Evolutionary conservation across 2,329 filamentous ascomycete species (phyloP), one percentile per base, ranked within the genome.

Genomic region (Aspergillus persii): DNA sequence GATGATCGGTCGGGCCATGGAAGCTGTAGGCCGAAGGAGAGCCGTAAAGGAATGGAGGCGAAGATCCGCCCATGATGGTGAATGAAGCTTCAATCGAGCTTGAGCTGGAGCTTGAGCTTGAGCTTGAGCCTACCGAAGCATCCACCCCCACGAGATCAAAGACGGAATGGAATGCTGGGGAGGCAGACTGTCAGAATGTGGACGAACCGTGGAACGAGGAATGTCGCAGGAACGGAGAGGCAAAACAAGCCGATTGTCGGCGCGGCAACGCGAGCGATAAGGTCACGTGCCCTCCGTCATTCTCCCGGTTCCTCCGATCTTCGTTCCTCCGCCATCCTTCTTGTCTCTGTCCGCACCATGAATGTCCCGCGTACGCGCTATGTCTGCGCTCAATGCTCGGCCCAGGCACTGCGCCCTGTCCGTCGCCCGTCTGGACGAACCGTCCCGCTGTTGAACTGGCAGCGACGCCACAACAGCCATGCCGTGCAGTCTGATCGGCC

Each of bases 11-110:
- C 66, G 73, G 77, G 53, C 73, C 76, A 63, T 83, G 83, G 66
- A 83, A 82, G 51, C 80, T 77, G 71, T 86, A 81, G 68, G 81
- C 69, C 66, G 76, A 73, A 63, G 83, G 75, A 73, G 80, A 68
- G 77, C 87, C 84, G 77, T 95, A 95, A 75, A 94, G 83, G 79
- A 89, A 95, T 57, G 91, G 91, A 75, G 84, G 84, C 69, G 81
- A 79, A 70, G 77, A 77, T 71, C 81, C 81, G 76, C 83, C 84
- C 74, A 74, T 81, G 65, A 62, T 73, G 66, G 66, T 62, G 66
- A 61, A 59, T 54, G 59, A 68, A 64, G 66, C 62, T 61, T 64
- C 49, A 51, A 58, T 47, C 53, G 33, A 52, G 39, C 41, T 27
- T 53, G 18, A 41, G 9, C 26, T 47, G 53, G 33, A 52, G 39